phyloP scores from a whole-genome alignment of 2,329 filamentous ascomycete species.

The Ophiocordyceps camponoti-leonardi region DNA sequence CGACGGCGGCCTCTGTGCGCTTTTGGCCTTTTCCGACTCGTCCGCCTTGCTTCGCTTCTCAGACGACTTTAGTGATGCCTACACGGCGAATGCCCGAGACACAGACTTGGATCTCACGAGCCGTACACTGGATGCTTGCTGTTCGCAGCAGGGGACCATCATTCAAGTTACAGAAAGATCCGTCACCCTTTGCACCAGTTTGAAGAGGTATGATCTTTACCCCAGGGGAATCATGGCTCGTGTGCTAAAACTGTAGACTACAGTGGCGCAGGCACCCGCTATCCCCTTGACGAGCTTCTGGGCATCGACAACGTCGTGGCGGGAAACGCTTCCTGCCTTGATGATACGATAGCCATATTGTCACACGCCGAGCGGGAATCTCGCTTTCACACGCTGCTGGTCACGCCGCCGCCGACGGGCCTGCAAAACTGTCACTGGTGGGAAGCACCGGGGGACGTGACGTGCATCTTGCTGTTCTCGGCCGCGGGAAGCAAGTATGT shows the following conservation, averaged over 20 bases:
- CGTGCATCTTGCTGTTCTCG: conserved; percentile 23
- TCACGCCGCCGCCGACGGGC: conserved; percentile 14
- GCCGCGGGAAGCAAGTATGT: conserved; percentile 11
- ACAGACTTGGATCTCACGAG: conserved; percentile 33
- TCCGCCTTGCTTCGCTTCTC: conserved; percentile 31
- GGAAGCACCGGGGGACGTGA: conserved; percentile 27
- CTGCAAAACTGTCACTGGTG: conserved; percentile 14
- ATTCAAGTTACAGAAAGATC: conserved; percentile 37
- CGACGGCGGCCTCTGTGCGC: conserved; percentile 12
- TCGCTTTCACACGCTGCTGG: conserved; percentile 19
- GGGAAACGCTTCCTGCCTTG: conserved; percentile 24
- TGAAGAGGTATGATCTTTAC: conserved; percentile 20
- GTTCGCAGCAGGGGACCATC: conserved; percentile 17
- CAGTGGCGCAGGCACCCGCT: conserved; percentile 9
- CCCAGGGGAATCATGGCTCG: too few species aligned
- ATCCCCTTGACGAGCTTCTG: conserved; percentile 15
- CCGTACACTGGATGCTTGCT: conserved; percentile 30
- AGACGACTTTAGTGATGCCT: conserved; percentile 26
- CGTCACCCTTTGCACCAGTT: conserved; percentile 20
- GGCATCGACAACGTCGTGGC: conserved; percentile 12
- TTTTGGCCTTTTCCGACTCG: conserved; percentile 31
- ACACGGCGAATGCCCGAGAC: conserved; percentile 20
- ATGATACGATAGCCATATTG: conserved; percentile 23
- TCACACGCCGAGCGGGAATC: conserved; percentile 18
- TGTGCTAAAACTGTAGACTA: conserved; percentile 5